Evolutionary conservation across 306 rosid genomes (phyloP).

Genomic region (Prosopis cineraria): DNA sequence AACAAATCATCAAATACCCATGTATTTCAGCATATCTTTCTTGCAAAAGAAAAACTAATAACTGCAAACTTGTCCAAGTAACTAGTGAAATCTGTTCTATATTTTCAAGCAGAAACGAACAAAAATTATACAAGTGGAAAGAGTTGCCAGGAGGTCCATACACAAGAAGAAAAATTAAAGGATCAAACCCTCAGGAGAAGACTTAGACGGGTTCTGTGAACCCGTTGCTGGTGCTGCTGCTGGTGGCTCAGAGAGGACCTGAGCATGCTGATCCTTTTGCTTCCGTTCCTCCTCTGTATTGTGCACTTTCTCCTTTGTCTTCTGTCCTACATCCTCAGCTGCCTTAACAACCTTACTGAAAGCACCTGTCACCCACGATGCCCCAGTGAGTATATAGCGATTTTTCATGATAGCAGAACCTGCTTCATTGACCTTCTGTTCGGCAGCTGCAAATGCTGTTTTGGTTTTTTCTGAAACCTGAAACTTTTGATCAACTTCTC

Average conservation of each 20-base stretch:
- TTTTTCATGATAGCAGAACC: conserved; percentile 98
- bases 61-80: conserved; percentile 38
- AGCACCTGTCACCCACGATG: conserved; percentile 90
- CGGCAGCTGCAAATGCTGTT: conserved; percentile 91
- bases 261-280: conserved; percentile 63
- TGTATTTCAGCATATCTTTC: conserved; percentile 39
- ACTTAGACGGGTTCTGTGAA: conserved; percentile 57
- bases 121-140: conserved; percentile 30
- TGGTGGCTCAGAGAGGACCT: conserved; percentile 67
- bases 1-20: not conserved
- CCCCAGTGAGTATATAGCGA: conserved; percentile 69
- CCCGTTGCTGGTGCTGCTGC: conserved; percentile 58
- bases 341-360: conserved; percentile 85
- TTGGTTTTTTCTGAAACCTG: conserved; percentile 97
- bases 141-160: conserved; percentile 40
- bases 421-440: conserved; percentile 78
- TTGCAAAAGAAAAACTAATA: conserved; percentile 33
- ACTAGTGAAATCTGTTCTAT: conserved; percentile 39
- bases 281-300: conserved; percentile 65
- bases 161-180: conserved; percentile 63
- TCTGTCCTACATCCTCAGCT: conserved; percentile 91
- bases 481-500: conserved; percentile 92
- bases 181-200: conserved; percentile 82
- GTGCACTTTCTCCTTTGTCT: conserved; percentile 76
- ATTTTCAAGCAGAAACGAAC: conserved; percentile 36